phyloP scores from a whole-genome alignment of 169 alveolate genomes.

The Plasmodium inui region DNA sequence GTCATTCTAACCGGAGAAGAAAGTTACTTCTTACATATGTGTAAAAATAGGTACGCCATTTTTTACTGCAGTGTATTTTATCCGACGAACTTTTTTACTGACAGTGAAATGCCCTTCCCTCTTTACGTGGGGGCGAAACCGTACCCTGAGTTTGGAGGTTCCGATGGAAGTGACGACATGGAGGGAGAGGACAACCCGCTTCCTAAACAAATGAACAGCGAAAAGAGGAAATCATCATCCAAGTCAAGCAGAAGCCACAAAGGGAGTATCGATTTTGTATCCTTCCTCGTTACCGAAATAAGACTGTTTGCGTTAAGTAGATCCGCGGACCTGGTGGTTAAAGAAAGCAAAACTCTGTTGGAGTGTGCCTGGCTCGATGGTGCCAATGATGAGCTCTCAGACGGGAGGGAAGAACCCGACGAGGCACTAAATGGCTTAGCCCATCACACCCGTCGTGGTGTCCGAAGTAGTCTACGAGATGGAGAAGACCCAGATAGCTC shows the following conservation, averaged over 20 bases:
- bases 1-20: constrained; percentile 42
- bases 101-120: background rate
- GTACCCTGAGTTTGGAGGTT: background rate
- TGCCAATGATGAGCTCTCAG: background rate
- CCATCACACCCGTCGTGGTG: background rate
- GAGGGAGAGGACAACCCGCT: background rate
- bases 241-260: background rate
- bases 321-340: constrained; percentile 32
- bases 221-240: background rate
- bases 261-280: background rate
- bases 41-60: constrained; percentile 21
- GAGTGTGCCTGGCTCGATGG: background rate
- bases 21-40: background rate
- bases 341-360: background rate
- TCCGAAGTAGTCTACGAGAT: background rate
- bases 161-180: background rate
- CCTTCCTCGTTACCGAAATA: constrained; percentile 54
- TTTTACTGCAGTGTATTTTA: constrained; percentile 36
- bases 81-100: constrained; percentile 47
- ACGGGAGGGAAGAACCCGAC: background rate
- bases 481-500: background rate
- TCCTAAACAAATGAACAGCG: background rate
- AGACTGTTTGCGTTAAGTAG: constrained; percentile 31
- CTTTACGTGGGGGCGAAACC: constrained; percentile 30
- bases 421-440: too few relatives aligned